Percentiles rank a stretch among this genome's conserved stretches.
Evolutionary conservation across 257 asterid genomes (phyloP).

Genomic region (Cynanchum wilfordii): DNA sequence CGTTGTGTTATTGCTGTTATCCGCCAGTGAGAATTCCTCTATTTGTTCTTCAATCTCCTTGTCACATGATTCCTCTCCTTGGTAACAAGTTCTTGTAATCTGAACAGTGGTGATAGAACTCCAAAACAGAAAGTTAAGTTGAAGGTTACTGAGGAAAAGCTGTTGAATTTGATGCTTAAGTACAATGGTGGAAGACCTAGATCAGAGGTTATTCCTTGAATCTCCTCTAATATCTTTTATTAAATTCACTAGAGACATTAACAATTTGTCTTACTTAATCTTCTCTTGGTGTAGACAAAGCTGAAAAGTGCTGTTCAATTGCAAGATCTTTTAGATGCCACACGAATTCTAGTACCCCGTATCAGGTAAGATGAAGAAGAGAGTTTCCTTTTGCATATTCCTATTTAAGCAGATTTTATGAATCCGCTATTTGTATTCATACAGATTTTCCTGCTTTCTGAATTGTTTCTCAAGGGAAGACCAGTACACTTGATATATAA

Average conservation of each 20-base stretch:
- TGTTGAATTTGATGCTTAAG: constrained; percentile 88
- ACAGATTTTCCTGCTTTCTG: neutral
- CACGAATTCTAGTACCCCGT: constrained; percentile 89
- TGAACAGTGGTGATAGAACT: constrained; percentile 94
- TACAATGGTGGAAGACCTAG: constrained; percentile 91
- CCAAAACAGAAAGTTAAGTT: constrained; percentile 98
- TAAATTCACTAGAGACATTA: constrained; percentile 8
- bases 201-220: constrained; percentile 61
- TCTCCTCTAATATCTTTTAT: constrained; percentile 17
- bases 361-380: constrained; percentile 38
- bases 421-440: neutral
- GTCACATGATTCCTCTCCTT: constrained; percentile 1
- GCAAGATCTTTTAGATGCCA: constrained; percentile 98
- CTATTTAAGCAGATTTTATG: constrained; percentile 1
- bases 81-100: constrained; percentile 10
- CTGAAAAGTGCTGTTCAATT: constrained; percentile 90
- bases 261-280: constrained; percentile 20
- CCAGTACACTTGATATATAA: neutral
- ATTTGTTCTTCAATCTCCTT: neutral
- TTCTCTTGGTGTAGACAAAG: constrained; percentile 61
- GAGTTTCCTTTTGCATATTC: neutral
- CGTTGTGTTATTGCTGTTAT: constrained; percentile 89
- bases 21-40: constrained; percentile 72
- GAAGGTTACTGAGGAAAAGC: constrained; percentile 93
- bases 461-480: neutral